Evolutionary conservation across 176 grass and related monocot genomes (phyloP), one percentile per base, ranked within the genome.

Genomic region (Paspalum vaginatum): DNA sequence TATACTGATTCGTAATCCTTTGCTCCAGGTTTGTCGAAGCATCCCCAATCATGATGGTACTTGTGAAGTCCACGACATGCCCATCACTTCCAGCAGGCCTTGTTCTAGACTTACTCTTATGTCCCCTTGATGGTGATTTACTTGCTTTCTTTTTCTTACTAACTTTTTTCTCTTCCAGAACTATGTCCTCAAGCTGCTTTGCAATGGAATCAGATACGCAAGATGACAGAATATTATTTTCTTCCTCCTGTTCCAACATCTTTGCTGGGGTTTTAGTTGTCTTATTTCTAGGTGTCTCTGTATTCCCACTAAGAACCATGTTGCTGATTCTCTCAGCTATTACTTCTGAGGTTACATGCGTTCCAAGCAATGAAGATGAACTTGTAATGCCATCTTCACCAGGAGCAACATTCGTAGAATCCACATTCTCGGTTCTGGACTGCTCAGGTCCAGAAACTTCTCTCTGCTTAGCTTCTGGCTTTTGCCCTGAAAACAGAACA

Each of bases 171-270:
- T 88, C 92, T 70, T 73, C 75, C 38, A 98, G 40, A 78, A 87
- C 64, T 61, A 89, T 68, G 79, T 68, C 48, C 47, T 98, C 82
- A 10, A 95, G 84, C 11, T 91, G 91, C 74, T 91, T 95, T 1
- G 79, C 87, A 86, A 99, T 95, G 21, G 82, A 88, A 74, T 93
- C 62, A 50, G 90, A 93, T 79, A 91, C 91, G 88, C 88, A 85
- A 82, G 88, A 66, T 11, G 51, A 82, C 45, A 82, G 32, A 72
- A 82, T 78, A 67, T 59, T 61, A 2, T 32, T 66, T 20, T 82
- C 83, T 45, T 73, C 78, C 57, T 85, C 78, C 83, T 79, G 48
- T 41, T 84, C 72, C 32, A 83, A 62, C 38, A 76, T 72, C 65
- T 92, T 77, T 4, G 47, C 87, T 44, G 65, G 77, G 49, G 74